Percentiles rank a stretch among this genome's conserved stretches.
Conservation (phyloP, 1,284 basidiomycete genomes). For the Boletus smithii region DNA sequence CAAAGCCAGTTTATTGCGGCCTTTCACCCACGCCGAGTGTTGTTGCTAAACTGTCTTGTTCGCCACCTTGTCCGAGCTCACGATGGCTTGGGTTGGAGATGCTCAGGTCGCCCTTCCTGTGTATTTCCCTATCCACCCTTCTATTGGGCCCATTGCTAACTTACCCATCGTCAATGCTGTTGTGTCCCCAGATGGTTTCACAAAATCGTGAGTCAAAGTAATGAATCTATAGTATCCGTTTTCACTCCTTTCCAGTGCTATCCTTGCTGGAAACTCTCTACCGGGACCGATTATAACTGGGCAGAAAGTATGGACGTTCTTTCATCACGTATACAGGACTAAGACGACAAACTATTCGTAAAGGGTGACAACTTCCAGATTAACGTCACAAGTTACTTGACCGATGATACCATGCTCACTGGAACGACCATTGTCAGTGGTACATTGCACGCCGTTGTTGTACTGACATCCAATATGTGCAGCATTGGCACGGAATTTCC, state of each 20-base stretch:
- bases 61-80: neutral
- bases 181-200: constrained; percentile 35
- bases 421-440: constrained; percentile 28
- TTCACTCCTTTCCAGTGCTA: constrained; percentile 3
- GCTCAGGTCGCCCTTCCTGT: constrained; percentile 1
- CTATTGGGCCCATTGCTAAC: constrained; percentile 26
- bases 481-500: constrained; percentile 33
- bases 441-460: constrained; percentile 26
- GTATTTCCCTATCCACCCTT: neutral
- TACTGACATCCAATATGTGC: neutral
- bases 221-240: neutral
- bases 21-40: neutral
- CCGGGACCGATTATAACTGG: constrained; percentile 32
- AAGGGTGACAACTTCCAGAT: constrained; percentile 20
- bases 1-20: neutral
- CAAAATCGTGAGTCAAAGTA: constrained; percentile 12
- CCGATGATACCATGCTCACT: constrained; percentile 17
- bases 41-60: no score
- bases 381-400: constrained; percentile 15
- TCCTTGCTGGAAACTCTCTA: constrained; percentile 22
- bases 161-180: constrained; percentile 29
- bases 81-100: neutral
- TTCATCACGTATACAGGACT: constrained; percentile 6
- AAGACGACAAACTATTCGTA: neutral
- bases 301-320: constrained; percentile 25